Conservation (phyloP, 768 basidiomycete genomes). For the Tricholoma saponaceum region DNA sequence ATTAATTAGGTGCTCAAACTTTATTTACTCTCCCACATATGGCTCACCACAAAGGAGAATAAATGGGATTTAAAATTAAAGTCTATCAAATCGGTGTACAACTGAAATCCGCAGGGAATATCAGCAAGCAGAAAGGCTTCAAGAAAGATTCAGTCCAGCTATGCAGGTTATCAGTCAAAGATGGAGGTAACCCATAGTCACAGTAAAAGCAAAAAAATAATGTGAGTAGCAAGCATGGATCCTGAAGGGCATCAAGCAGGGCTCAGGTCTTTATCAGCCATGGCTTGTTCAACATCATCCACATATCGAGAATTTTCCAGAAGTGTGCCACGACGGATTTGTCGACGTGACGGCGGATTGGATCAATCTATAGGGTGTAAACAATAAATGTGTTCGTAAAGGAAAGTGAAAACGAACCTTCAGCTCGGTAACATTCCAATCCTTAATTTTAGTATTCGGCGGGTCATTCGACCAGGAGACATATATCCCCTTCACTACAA, state of each 20-base stretch:
- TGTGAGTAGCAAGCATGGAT: background rate
- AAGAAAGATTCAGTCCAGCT: background rate
- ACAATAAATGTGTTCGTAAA: background rate
- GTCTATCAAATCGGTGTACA: too few relatives aligned
- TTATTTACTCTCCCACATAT: too few relatives aligned
- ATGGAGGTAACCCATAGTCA: background rate
- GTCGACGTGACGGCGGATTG: conserved; percentile 85
- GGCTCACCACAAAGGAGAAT: too few relatives aligned
- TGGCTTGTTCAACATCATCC: conserved; percentile 79
- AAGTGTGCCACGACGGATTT: conserved; percentile 94
- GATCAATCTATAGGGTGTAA: conserved; percentile 67
- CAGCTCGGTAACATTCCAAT: conserved; percentile 96
- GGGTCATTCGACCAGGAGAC: conserved; percentile 94
- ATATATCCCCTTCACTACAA: conserved; percentile 88
- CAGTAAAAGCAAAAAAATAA: too few relatives aligned
- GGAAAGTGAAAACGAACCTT: conserved; percentile 48
- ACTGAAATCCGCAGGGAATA: too few relatives aligned
- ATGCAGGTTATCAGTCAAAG: too few relatives aligned
- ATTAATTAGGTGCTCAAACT: too few relatives aligned
- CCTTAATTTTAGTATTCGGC: conserved; percentile 81
- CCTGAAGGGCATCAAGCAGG: background rate
- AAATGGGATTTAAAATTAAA: too few relatives aligned
- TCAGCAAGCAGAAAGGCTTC: background rate
- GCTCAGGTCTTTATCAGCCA: conserved; percentile 49
- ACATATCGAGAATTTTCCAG: conserved; percentile 88